Conservation (phyloP, 2,329 filamentous ascomycete species). For the Ophiostoma perfectum region DNA sequence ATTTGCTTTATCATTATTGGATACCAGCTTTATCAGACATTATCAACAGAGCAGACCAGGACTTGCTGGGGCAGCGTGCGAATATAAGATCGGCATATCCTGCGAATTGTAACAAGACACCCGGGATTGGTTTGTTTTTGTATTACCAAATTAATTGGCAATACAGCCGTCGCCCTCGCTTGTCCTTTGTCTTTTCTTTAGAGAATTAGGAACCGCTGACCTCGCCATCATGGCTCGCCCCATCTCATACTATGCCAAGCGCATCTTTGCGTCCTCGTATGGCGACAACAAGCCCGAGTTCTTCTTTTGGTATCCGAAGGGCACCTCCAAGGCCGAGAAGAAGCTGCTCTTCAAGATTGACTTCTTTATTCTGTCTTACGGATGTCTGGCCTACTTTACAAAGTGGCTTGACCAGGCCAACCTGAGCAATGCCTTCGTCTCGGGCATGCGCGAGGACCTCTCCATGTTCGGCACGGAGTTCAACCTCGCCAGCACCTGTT, state of each 20-base stretch:
- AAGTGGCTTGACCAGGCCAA: slow-evolving; percentile 30
- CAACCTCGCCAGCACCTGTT: slow-evolving; percentile 36
- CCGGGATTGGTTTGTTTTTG: slow-evolving; percentile 5
- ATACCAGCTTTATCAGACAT: slow-evolving; percentile 5
- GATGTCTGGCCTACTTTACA: slow-evolving; percentile 30
- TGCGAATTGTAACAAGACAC: not conserved
- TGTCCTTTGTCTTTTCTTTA: not conserved
- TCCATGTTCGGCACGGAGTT: slow-evolving; percentile 38
- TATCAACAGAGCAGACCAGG: not conserved
- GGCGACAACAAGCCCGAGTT: slow-evolving; percentile 22
- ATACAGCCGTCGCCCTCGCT: slow-evolving; percentile 7
- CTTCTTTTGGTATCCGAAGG: slow-evolving; percentile 31
- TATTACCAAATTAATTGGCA: slow-evolving; percentile 10
- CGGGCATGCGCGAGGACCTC: slow-evolving; percentile 44
- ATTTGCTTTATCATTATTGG: not conserved
- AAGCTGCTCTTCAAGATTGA: slow-evolving; percentile 33
- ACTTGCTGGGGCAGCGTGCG: slow-evolving; percentile 5
- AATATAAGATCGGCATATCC: slow-evolving; percentile 10
- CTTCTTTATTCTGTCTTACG: slow-evolving; percentile 32
- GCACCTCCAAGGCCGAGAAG: slow-evolving; percentile 28
- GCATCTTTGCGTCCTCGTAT: slow-evolving; percentile 32
- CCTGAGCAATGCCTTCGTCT: slow-evolving; percentile 41
- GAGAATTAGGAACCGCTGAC: not conserved
- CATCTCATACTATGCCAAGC: slow-evolving; percentile 21
- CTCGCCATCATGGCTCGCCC: slow-evolving; percentile 1